Evolutionary conservation across 2,329 filamentous ascomycete species (phyloP).

Genomic region (Colletotrichum orbiculare): DNA sequence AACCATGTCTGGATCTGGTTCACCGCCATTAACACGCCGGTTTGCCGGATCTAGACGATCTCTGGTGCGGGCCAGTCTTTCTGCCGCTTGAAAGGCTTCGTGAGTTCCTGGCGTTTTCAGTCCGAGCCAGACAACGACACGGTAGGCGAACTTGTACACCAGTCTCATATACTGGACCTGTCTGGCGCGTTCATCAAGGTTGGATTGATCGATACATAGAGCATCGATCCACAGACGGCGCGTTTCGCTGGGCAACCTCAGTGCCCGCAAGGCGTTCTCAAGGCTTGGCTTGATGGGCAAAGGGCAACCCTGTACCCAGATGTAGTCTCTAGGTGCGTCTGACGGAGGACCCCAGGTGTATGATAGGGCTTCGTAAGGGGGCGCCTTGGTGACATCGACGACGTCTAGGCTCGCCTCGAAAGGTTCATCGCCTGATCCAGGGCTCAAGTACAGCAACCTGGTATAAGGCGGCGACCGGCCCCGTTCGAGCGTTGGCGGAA

Average conservation of each 20-base stretch:
- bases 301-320: slow-evolving; percentile 22
- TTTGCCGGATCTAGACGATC: slow-evolving; percentile 13
- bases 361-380: slow-evolving; percentile 36
- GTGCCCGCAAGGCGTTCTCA: slow-evolving; percentile 24
- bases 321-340: slow-evolving; percentile 29
- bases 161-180: slow-evolving; percentile 34
- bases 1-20: slow-evolving; percentile 2
- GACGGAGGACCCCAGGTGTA: slow-evolving; percentile 35
- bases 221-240: slow-evolving; percentile 41
- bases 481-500: slow-evolving; percentile 25
- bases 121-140: slow-evolving; percentile 27
- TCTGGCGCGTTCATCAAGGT: slow-evolving; percentile 26
- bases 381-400: slow-evolving; percentile 28
- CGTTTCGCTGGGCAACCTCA: slow-evolving; percentile 17
- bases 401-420: slow-evolving; percentile 28
- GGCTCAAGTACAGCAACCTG: slow-evolving; percentile 26
- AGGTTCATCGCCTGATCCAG: slow-evolving; percentile 34
- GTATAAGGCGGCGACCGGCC: slow-evolving; percentile 31
- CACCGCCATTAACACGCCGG: too few species aligned
- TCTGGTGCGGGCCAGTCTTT: slow-evolving; percentile 22
- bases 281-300: slow-evolving; percentile 30
- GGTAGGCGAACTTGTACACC: slow-evolving; percentile 26
- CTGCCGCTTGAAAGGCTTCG: slow-evolving; percentile 27
- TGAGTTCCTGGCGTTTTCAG: slow-evolving; percentile 20
- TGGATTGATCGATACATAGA: slow-evolving; percentile 40